Base-by-base conservation (phyloP, 345 rosid species). In the Lenwebbia sp. region DNA sequence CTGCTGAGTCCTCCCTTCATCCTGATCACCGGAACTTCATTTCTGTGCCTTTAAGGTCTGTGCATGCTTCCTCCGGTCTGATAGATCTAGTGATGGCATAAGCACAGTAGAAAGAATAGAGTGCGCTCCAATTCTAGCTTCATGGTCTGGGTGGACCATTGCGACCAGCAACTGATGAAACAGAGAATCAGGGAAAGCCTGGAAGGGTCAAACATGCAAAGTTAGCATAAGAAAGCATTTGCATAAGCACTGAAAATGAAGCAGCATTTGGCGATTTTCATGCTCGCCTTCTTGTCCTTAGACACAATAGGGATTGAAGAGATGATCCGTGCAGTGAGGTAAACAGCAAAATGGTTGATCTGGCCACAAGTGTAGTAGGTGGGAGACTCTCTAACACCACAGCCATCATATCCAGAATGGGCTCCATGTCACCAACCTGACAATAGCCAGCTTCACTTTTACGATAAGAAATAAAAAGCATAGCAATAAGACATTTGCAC, bases 161-260 rank as follows among this genome's bases (percentile, higher is more conserved):
- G 95, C 94, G 33, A 90, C 91, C 78, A 96, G 95, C 91, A 95
- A 90, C 87, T 93, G 96, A 86, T 96, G 99, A 92, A 96, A 95
- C 65, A 96, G 88, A 85, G 96, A 92, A 86, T 96, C 98, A 75
- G 99, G 99, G 89, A 96, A 96, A 88, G 96, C 93, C 99, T 96
- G 94, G 84, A 86, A 92, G 47, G 88, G 55, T 83, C 49, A 83
- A 86, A 57, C 86, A 83, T 84, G 74, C 74, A 87, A 70, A 50
- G 82, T 65, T 74, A 83, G 83, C 52, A 52, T 87, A 86, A 51
- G 86, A 83, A 83, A 84, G 41, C 41, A 62, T 30, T 30, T 62
- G 41, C 83, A 83, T 25, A 83, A 44, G 49, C 87, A 83, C 54
- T 85, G 44, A 41, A 41, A 41, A 47, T 86, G 84, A 74, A 84